Evolutionary conservation across 179 eudicot genomes (phyloP).

Genomic region (Beta lomatogona): DNA sequence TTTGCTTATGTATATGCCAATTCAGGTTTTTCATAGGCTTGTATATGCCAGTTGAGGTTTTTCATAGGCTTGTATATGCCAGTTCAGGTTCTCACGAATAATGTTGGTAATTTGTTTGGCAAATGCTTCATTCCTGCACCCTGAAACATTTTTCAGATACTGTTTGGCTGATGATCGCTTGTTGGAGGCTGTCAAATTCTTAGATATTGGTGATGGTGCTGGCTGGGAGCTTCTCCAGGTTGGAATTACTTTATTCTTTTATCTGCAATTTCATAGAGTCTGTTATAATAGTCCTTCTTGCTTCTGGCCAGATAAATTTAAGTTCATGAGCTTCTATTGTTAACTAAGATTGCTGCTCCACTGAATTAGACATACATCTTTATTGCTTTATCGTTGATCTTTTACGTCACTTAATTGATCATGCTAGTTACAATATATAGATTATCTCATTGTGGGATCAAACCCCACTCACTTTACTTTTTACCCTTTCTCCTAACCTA

Average conservation of each 20-base stretch:
- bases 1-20: too few species aligned
- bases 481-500: too few species aligned
- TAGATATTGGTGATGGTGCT: slow-evolving; percentile 87
- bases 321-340: neutral
- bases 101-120: too few species aligned
- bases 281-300: neutral
- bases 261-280: neutral
- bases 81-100: too few species aligned
- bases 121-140: neutral
- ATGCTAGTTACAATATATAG: too few species aligned
- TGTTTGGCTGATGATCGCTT: slow-evolving; percentile 91
- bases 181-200: slow-evolving; percentile 83
- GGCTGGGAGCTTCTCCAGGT: slow-evolving; percentile 99
- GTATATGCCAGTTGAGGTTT: neutral
- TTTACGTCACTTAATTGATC: neutral
- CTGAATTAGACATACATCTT: neutral
- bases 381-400: neutral
- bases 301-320: neutral
- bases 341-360: neutral
- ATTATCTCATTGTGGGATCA: too few species aligned
- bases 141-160: slow-evolving; percentile 48
- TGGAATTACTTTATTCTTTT: neutral
- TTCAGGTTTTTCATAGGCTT: neutral
- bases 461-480: too few species aligned
- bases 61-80: neutral